Evolutionary conservation across 2,329 filamentous ascomycete genomes (phyloP).

Genomic region (Mycosphaerella sp.): DNA sequence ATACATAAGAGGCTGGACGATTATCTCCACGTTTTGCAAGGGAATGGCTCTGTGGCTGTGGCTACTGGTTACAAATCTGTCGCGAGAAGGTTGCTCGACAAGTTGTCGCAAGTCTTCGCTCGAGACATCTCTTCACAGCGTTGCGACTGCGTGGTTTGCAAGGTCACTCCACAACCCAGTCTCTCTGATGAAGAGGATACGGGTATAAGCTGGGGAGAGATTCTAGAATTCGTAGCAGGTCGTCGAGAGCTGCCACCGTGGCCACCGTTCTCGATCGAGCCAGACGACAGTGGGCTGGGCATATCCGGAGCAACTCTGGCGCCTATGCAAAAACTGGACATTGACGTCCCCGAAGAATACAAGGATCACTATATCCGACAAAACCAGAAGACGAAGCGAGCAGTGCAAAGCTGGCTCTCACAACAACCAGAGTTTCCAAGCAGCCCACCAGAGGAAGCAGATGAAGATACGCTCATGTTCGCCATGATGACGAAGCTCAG

Average conservation of each 20-base stretch:
- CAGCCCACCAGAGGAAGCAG: constrained; percentile 77
- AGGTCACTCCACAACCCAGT: constrained; percentile 38
- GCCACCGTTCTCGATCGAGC: constrained; percentile 73
- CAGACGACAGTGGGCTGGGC: constrained; percentile 51
- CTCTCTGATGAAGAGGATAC: constrained; percentile 50
- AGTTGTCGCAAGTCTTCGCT: constrained; percentile 89
- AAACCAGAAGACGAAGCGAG: constrained; percentile 84
- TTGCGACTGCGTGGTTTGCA: constrained; percentile 83
- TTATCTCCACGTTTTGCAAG: constrained; percentile 72
- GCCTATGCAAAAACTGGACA: constrained; percentile 74
- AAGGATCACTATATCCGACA: constrained; percentile 87
- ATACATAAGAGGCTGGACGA: constrained; percentile 79
- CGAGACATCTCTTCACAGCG: constrained; percentile 80
- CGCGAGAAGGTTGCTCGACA: constrained; percentile 80
- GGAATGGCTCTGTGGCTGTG: constrained; percentile 84
- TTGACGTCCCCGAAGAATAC: constrained; percentile 90
- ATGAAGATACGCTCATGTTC: constrained; percentile 89
- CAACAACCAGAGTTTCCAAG: constrained; percentile 67
- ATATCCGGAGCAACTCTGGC: constrained; percentile 48
- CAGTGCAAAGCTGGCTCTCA: constrained; percentile 83
- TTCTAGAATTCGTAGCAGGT: constrained; percentile 86
- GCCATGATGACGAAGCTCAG: constrained; percentile 86
- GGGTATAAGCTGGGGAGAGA: constrained; percentile 90
- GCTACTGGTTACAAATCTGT: constrained; percentile 93
- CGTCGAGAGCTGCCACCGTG: constrained; percentile 77